A percentile compares a stretch with the other conserved stretches of the same genome.
Evolutionary conservation across 176 grass and related monocot genomes (phyloP).

Genomic region (Cenchrus purpureus): DNA sequence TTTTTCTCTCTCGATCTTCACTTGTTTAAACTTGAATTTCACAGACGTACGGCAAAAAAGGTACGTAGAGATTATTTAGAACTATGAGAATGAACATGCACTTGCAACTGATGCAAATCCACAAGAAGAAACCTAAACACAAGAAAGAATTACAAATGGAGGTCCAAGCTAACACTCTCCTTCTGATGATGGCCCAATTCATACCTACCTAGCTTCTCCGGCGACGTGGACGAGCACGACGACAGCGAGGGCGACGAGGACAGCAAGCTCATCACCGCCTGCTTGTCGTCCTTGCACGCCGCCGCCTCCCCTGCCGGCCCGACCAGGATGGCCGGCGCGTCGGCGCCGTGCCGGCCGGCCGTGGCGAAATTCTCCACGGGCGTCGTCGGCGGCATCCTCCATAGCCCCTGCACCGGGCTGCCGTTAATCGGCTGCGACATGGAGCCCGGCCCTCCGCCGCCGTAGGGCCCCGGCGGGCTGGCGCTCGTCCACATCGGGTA

Average conservation of each 20-base stretch:
- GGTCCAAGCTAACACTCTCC: constrained; percentile 85
- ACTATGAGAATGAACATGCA: constrained; percentile 56
- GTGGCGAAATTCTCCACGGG: constrained; percentile 42
- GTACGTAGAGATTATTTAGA: constrained; percentile 52
- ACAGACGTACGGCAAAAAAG: constrained; percentile 46
- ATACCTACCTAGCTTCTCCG: constrained; percentile 77
- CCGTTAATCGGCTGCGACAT: constrained; percentile 81
- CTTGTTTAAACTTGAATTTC: constrained; percentile 19
- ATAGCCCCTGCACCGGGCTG: constrained; percentile 61
- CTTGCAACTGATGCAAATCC: constrained; percentile 38
- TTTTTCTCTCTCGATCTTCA: background rate
- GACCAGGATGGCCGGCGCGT: constrained; percentile 13
- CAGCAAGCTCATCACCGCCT: constrained; percentile 52
- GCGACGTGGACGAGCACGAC: constrained; percentile 68
- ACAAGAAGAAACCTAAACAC: constrained; percentile 49
- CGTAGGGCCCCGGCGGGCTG: constrained; percentile 34
- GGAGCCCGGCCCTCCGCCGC: constrained; percentile 50
- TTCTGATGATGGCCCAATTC: constrained; percentile 51
- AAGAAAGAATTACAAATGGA: constrained; percentile 75
- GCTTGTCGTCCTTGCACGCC: constrained; percentile 49
- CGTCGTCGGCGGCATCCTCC: constrained; percentile 48
- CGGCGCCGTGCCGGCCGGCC: constrained; percentile 27
- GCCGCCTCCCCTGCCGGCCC: constrained; percentile 16
- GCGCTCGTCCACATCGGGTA: constrained; percentile 70
- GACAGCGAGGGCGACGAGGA: constrained; percentile 56